A percentile compares a stretch with the other conserved stretches of the same genome.
Evolutionary conservation across 2,329 filamentous ascomycete genomes (phyloP).

Genomic region (Nothophoma quercina): DNA sequence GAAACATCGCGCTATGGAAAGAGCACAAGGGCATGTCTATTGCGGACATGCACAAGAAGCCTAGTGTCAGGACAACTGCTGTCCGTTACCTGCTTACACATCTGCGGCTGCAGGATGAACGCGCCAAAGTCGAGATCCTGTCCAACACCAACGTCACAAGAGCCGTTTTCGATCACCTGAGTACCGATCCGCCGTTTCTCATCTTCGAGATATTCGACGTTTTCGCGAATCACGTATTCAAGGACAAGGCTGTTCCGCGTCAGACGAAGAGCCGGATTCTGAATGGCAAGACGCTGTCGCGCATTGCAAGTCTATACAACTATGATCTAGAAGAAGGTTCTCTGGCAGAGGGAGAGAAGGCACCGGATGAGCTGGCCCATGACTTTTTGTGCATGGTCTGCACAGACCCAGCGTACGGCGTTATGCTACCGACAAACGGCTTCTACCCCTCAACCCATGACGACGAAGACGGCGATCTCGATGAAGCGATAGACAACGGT

Average conservation of each 20-base stretch:
- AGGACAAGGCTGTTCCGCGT: conserved; percentile 76
- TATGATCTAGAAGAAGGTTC: conserved; percentile 54
- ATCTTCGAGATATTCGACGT: conserved; percentile 77
- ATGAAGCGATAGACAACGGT: conserved; percentile 55
- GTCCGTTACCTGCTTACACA: conserved; percentile 81
- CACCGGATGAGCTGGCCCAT: conserved; percentile 74
- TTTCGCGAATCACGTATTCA: conserved; percentile 74
- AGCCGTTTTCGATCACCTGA: conserved; percentile 77
- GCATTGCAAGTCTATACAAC: conserved; percentile 60
- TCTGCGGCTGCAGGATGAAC: conserved; percentile 77
- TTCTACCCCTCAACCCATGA: conserved; percentile 80
- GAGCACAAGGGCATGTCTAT: conserved; percentile 58
- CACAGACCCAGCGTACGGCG: conserved; percentile 74
- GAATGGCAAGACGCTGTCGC: conserved; percentile 75
- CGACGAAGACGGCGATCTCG: conserved; percentile 56
- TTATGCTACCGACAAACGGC: conserved; percentile 79
- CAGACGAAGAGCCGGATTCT: conserved; percentile 78
- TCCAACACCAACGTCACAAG: conserved; percentile 74
- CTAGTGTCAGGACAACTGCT: conserved; percentile 83
- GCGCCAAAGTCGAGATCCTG: conserved; percentile 82
- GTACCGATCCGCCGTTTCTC: conserved; percentile 77
- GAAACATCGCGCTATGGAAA: conserved; percentile 78
- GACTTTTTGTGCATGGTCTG: conserved; percentile 78
- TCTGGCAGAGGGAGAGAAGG: conserved; percentile 57
- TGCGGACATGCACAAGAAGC: conserved; percentile 70